These are phyloP conservation scores for Stentor roeselii DNA, from an alignment of 73 alveolate genomes.

Conservation along the genomic window DNA sequence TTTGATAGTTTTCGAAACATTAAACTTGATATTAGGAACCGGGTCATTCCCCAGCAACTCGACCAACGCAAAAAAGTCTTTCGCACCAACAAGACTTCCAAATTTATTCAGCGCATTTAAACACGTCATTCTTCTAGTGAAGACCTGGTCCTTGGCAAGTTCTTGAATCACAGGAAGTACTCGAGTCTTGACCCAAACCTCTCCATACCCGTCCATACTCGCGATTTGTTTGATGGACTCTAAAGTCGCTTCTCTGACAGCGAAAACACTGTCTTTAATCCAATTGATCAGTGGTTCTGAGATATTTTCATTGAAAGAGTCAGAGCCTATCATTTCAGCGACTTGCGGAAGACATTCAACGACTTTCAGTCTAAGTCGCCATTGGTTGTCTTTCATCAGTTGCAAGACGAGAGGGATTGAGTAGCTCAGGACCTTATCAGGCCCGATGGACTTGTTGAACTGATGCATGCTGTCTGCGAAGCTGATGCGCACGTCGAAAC, in stretches of 20 bases:
- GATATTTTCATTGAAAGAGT: neutral
- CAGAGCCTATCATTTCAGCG: neutral
- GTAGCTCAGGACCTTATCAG: constrained; percentile 45
- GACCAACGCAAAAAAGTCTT: neutral
- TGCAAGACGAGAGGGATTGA: constrained; percentile 54
- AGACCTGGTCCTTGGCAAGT: neutral
- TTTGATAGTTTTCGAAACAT: constrained; percentile 56
- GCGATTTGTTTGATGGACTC: neutral
- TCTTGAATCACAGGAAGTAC: neutral
- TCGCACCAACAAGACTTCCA: neutral
- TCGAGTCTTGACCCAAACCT: neutral
- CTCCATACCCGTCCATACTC: constrained; percentile 8
- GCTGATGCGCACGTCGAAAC: constrained; percentile 24
- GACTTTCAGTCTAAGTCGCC: constrained; percentile 51
- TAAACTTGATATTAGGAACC: constrained; percentile 74
- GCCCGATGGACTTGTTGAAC: constrained; percentile 44
- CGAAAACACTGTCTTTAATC: neutral
- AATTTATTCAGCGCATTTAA: neutral
- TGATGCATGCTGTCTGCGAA: constrained; percentile 50
- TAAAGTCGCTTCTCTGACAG: constrained; percentile 17
- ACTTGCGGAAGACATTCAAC: constrained; percentile 8
- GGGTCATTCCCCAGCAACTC: constrained; percentile 66
- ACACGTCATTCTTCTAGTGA: constrained; percentile 18
- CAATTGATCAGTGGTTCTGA: constrained; percentile 5
- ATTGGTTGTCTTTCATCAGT: constrained; percentile 45